Evolutionary conservation across 2,329 filamentous ascomycete genomes (phyloP), one percentile per base, ranked within the genome.

Genomic region (Chaetomium sp.): DNA sequence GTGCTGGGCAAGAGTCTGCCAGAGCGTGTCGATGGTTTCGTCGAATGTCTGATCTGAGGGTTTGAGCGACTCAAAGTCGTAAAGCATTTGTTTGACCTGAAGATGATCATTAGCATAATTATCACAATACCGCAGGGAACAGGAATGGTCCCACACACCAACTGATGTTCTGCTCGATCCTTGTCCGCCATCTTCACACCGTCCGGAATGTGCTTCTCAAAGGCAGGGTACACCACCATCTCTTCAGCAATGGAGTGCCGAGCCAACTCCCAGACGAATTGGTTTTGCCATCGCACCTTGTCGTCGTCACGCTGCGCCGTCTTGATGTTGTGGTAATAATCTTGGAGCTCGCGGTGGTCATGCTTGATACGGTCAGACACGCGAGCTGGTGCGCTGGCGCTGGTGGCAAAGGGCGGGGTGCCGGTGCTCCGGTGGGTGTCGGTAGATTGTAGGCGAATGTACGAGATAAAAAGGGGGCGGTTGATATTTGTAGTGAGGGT

Each of bases 191-290:
- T 66, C 1, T 65, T 59, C 37, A 71, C 69, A 46, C 79, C 78
- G 44, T 71, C 61, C 1, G 69, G 65, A 14, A 81, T 59, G 53
- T 78, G 66, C 55, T 76, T 74, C 62, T 80, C 76, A 14, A 82
- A 68, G 1, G 76, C 78, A 0, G 80, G 79, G 57, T 82, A 81
- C 0, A 82, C 69, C 8, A 82, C 69, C 0, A 79, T 62, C 59
- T 79, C 76, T 57, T 79, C 75, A 6, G 69, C 69, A n/a, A 79
- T 67, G 0, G 74, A 74, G 61, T 78, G 76, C 2, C 76, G 70
- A 1, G 76, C 74, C 0, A 79, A 65, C 50, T 78, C 75, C 77
- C 76, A 79, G 0, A 70, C 68, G 50, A 79, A 77, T 44, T 73
- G 71, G 45, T 79, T 79, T 7, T 72, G 70, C 57, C 70, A 77